phyloP scores from a whole-genome alignment of 257 asterid species.

The Fraxinus pennsylvanica region DNA sequence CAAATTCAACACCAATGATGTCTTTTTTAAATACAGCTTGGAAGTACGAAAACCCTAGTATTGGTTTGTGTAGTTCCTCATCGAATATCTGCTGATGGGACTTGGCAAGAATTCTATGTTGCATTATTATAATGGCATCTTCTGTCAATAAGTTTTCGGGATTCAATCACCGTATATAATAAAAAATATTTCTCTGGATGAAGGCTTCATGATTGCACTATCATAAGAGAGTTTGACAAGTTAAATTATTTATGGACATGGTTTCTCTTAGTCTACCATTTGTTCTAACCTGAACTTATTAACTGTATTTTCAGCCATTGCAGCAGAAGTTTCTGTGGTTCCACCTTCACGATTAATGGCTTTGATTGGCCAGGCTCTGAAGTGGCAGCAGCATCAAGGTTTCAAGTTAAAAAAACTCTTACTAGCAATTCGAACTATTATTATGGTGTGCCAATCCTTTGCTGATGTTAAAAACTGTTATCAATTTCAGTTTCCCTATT shows the following conservation, averaged over 20 bases:
- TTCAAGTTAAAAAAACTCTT: constrained; percentile 23
- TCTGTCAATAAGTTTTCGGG: constrained; percentile 6
- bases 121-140: background rate
- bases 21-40: background rate
- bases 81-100: constrained; percentile 15
- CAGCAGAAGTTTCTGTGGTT: constrained; percentile 98
- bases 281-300: constrained; percentile 29
- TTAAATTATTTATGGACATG: constrained; percentile 14
- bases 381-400: constrained; percentile 99
- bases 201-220: constrained; percentile 1
- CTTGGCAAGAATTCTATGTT: constrained; percentile 4
- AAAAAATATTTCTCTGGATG: background rate
- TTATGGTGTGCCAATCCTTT: constrained; percentile 3
- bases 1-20: constrained; percentile 8
- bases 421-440: constrained; percentile 17
- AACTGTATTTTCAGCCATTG: constrained; percentile 61
- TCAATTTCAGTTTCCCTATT: constrained; percentile 14
- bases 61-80: background rate
- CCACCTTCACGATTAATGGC: constrained; percentile 98
- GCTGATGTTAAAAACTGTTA: constrained; percentile 19
- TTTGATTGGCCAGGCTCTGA: constrained; percentile 95
- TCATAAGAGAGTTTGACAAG: background rate
- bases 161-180: constrained; percentile 6
- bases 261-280: constrained; percentile 3
- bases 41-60: background rate